Conservation (phyloP, 2,329 filamentous ascomycete species). For the Mariannaea elegans region DNA sequence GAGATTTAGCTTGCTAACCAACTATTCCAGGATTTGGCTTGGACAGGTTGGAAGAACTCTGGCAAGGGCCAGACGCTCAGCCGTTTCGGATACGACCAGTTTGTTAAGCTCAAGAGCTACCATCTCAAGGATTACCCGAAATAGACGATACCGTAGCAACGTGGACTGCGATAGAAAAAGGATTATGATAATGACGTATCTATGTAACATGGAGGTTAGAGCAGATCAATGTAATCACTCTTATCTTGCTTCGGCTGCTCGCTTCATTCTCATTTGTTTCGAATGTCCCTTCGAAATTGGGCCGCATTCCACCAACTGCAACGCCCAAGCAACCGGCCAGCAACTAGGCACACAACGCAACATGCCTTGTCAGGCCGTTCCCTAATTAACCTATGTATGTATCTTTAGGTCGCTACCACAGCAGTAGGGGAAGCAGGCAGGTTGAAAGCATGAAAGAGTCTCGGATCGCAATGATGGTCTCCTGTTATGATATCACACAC, state of each 20-base stretch:
- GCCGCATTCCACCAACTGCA: conserved; percentile 14
- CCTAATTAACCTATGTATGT: too few relatives aligned
- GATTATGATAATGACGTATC: conserved; percentile 9
- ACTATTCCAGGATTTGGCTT: conserved; percentile 78
- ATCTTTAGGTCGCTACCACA: too few relatives aligned
- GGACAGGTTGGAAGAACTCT: conserved; percentile 98
- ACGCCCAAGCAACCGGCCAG: conserved; percentile 2
- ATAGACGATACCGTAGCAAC: conserved; percentile 43
- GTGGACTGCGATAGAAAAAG: background rate
- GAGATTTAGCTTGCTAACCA: conserved; percentile 25
- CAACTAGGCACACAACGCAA: background rate
- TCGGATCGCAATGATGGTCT: background rate
- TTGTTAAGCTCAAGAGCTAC: conserved; percentile 95
- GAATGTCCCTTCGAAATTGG: background rate
- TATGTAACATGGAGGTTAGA: conserved; percentile 5
- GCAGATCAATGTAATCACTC: conserved; percentile 24
- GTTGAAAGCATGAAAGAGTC: background rate
- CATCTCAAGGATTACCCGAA: conserved; percentile 86
- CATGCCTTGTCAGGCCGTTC: too few relatives aligned
- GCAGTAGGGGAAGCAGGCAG: too few relatives aligned
- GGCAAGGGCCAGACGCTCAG: conserved; percentile 91
- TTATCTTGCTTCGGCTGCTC: background rate
- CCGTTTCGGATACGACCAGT: conserved; percentile 92
- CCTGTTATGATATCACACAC: background rate
- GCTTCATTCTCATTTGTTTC: background rate